These are phyloP conservation scores for Dactylellina drechsleri DNA, from an alignment of 2,329 filamentous ascomycete species.

Conservation along the genomic window DNA sequence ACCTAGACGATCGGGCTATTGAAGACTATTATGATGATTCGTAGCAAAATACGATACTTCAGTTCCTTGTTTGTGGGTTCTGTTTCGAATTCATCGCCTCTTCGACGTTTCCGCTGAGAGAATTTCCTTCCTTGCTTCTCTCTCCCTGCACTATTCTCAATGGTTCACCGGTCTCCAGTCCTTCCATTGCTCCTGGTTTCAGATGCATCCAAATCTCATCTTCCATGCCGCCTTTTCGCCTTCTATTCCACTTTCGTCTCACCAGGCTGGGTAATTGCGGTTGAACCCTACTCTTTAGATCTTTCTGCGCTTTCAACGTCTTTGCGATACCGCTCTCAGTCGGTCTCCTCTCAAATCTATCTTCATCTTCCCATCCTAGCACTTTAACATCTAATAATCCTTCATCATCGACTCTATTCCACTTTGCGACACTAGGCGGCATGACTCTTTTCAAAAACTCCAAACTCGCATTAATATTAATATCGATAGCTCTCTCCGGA, in stretches of 20 bases:
- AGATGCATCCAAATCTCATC: slow-evolving; percentile 33
- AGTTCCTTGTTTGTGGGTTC: slow-evolving; percentile 5
- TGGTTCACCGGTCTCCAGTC: slow-evolving; percentile 18
- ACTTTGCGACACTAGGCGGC: slow-evolving; percentile 16
- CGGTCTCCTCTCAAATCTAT: slow-evolving; percentile 31
- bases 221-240: slow-evolving; percentile 34
- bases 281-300: slow-evolving; percentile 26
- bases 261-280: slow-evolving; percentile 24
- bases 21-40: too few species aligned
- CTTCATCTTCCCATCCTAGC: slow-evolving; percentile 23
- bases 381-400: slow-evolving; percentile 28
- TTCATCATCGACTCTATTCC: slow-evolving; percentile 33
- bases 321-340: slow-evolving; percentile 25
- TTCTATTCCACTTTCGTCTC: slow-evolving; percentile 28
- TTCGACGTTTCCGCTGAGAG: too few species aligned
- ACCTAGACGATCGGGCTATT: too few species aligned
- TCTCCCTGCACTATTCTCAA: slow-evolving; percentile 17
- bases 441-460: slow-evolving; percentile 67
- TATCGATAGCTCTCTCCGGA: slow-evolving; percentile 70
- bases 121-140: neutral
- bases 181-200: slow-evolving; percentile 26
- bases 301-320: slow-evolving; percentile 26
- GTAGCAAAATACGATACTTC: too few species aligned
- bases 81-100: slow-evolving; percentile 3
- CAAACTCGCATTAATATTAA: slow-evolving; percentile 72